Conservation (phyloP, 2,329 filamentous ascomycete genomes). For the Penicillium sp. region DNA sequence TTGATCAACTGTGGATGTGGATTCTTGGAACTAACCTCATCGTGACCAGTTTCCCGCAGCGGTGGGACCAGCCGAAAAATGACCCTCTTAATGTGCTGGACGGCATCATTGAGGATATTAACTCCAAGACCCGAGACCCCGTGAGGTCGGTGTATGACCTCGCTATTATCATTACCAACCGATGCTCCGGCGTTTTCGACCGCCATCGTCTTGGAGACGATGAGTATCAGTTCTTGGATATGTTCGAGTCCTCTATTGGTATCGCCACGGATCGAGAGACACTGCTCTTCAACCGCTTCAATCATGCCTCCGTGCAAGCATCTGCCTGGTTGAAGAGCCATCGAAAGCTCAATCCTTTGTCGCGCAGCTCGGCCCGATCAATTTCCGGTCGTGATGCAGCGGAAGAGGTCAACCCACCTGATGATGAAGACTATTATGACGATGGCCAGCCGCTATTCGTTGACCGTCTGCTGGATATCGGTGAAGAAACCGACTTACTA, state of each 20-base stretch:
- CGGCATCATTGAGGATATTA: constrained; percentile 64
- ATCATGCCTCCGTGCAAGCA: constrained; percentile 60
- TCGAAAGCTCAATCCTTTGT: constrained; percentile 46
- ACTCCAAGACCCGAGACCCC: constrained; percentile 64
- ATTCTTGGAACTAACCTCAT: constrained; percentile 62
- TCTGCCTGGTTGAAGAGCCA: constrained; percentile 58
- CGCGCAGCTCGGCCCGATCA: constrained; percentile 14
- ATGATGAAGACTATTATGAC: constrained; percentile 32
- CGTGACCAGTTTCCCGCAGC: constrained; percentile 50
- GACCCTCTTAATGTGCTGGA: constrained; percentile 67
- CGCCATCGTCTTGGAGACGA: constrained; percentile 61
- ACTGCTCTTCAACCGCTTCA: constrained; percentile 63
- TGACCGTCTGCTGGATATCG: constrained; percentile 56
- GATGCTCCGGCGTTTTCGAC: constrained; percentile 65
- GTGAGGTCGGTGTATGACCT: constrained; percentile 66
- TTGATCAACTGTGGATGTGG: constrained; percentile 71
- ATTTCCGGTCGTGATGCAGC: constrained; percentile 9
- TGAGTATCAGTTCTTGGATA: constrained; percentile 67
- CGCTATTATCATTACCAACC: constrained; percentile 63
- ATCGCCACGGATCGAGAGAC: constrained; percentile 57
- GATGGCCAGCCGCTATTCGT: constrained; percentile 53
- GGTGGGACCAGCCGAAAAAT: constrained; percentile 59
- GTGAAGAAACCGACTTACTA: constrained; percentile 62
- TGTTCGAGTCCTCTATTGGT: constrained; percentile 68
- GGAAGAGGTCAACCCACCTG: constrained; percentile 5